These are phyloP conservation scores for Hondaea fermentalgiana DNA, from an alignment of 108 stramenopile species.

Conservation along the genomic window DNA sequence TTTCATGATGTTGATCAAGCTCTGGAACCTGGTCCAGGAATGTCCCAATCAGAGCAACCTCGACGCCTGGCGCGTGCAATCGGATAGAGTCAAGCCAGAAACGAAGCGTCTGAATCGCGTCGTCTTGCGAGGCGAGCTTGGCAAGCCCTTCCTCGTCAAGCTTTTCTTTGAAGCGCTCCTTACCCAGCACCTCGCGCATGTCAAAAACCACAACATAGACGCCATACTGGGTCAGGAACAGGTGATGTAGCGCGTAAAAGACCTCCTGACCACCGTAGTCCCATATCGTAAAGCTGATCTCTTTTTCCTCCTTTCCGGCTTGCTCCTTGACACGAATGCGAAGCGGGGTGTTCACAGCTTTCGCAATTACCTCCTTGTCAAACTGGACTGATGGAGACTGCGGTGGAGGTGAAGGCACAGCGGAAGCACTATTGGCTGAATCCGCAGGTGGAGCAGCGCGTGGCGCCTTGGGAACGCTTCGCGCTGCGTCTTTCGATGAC, in stretches of 20 bases:
- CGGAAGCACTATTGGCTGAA: too few species aligned
- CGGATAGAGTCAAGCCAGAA: neutral
- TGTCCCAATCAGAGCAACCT: neutral
- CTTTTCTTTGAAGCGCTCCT: neutral
- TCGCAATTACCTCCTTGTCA: too few species aligned
- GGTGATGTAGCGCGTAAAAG: constrained; percentile 9
- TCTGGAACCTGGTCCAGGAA: neutral
- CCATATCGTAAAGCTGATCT: constrained; percentile 1
- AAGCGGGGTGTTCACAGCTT: too few species aligned
- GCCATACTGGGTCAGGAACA: neutral
- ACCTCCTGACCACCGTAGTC: constrained; percentile 21
- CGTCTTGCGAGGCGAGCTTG: neutral
- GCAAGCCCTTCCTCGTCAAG: neutral
- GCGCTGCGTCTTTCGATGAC: too few species aligned
- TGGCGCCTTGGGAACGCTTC: too few species aligned
- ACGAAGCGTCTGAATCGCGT: neutral
- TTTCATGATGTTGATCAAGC: neutral
- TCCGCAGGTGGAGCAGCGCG: too few species aligned
- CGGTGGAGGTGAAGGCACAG: too few species aligned
- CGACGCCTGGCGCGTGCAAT: neutral
- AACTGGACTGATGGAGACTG: too few species aligned
- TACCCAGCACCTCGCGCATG: neutral
- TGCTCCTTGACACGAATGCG: too few species aligned
- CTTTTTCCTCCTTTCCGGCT: neutral
- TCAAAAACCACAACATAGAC: constrained; percentile 17